Evolutionary conservation across 1,284 basidiomycete species (phyloP).

Genomic region (Phylloporus sp.): DNA sequence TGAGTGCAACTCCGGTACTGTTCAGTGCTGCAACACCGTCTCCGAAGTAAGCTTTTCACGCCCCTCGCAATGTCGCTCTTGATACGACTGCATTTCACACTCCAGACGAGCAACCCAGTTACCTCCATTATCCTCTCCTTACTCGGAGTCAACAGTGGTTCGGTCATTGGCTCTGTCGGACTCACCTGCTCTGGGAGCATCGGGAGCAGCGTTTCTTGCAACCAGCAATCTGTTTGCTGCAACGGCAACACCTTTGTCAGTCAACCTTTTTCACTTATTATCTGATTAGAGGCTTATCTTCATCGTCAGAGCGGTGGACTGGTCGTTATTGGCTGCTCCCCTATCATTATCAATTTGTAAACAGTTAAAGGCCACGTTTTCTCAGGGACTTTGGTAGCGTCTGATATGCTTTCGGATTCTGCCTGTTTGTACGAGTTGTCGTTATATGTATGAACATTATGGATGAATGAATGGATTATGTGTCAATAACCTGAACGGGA

Average conservation of each 20-base stretch:
- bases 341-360: conserved; percentile 11
- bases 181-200: conserved; percentile 12
- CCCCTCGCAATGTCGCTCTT: no score
- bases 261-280: not conserved
- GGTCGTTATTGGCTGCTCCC: conserved; percentile 25
- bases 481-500: no score
- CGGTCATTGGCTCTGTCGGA: conserved; percentile 3
- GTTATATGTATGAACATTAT: no score
- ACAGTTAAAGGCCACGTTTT: no score
- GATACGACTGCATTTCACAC: no score
- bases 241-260: conserved; percentile 14
- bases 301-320: conserved; percentile 13
- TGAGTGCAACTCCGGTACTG: not conserved
- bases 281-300: not conserved
- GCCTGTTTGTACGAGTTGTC: no score
- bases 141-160: conserved; percentile 5
- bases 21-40: conserved; percentile 18
- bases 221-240: conserved; percentile 25
- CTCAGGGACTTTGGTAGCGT: no score
- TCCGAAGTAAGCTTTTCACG: not conserved
- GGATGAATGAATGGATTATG: no score
- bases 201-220: conserved; percentile 1
- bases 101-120: not conserved
- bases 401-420: no score
- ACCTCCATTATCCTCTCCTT: not conserved